Conservation (phyloP, 495 filamentous ascomycete species). For the Neurospora hispaniola region DNA sequence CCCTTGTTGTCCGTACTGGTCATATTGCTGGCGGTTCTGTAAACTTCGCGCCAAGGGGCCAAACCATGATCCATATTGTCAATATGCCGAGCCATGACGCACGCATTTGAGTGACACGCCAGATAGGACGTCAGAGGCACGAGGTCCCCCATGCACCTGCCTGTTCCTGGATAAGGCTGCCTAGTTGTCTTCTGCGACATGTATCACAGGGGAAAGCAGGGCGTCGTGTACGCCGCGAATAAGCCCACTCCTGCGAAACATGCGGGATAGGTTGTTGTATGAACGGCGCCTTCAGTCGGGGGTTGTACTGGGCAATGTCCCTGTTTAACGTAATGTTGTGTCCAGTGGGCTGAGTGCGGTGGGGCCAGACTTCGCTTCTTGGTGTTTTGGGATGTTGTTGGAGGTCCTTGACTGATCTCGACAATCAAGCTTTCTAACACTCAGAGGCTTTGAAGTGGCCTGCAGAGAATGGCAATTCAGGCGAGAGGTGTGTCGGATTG, state of each 20-base stretch:
- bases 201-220: neutral
- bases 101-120: neutral
- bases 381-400: neutral
- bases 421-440: neutral
- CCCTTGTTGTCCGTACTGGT: neutral
- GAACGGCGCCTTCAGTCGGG: neutral
- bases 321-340: neutral
- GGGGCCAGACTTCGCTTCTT: neutral
- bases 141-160: neutral
- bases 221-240: neutral
- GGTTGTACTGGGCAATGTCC: neutral
- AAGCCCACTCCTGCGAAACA: neutral
- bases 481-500: neutral
- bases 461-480: neutral
- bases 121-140: neutral
- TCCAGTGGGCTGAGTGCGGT: neutral
- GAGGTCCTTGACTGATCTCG: neutral
- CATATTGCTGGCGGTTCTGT: neutral
- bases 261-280: neutral
- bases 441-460: neutral
- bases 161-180: neutral
- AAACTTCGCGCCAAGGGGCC: neutral
- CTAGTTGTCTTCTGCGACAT: neutral
- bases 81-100: neutral
- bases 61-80: neutral